phyloP scores from a whole-genome alignment of 768 basidiomycete species.

The Podaxis sp. region DNA sequence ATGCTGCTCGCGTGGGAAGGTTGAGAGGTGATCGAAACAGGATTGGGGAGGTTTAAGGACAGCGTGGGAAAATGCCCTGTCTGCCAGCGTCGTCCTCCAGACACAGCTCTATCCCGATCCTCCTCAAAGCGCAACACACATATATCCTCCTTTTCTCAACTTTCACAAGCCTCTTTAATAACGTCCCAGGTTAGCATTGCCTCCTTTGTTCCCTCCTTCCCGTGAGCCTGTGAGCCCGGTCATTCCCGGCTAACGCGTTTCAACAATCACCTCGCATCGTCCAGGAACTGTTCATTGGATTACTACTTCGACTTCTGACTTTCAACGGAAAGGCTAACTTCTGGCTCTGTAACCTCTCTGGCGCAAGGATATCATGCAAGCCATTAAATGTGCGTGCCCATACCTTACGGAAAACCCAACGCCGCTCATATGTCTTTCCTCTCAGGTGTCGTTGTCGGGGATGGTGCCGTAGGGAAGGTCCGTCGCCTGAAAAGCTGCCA shows the following conservation, averaged over 20 bases:
- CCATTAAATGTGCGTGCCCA: constrained; percentile 79
- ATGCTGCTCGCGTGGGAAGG: constrained; percentile 11
- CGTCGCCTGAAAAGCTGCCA: constrained; percentile 24
- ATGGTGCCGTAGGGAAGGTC: constrained; percentile 98
- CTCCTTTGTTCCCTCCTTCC: background rate
- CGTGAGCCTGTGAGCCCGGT: background rate
- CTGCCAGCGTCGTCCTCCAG: constrained; percentile 13
- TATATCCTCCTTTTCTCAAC: constrained; percentile 4
- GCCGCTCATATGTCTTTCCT: constrained; percentile 31
- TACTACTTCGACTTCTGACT: background rate
- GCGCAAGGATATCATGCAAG: constrained; percentile 62
- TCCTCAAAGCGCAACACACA: background rate
- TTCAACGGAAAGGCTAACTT: constrained; percentile 1
- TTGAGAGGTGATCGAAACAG: background rate
- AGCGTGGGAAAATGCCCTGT: constrained; percentile 10
- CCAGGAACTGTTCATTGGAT: constrained; percentile 9
- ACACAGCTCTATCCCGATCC: constrained; percentile 14
- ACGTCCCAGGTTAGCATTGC: constrained; percentile 5
- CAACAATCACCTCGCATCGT: constrained; percentile 7
- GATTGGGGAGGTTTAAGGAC: background rate
- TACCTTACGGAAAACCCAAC: constrained; percentile 14
- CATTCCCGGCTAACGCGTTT: background rate
- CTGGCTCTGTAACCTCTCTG: background rate
- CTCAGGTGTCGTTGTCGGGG: constrained; percentile 94
- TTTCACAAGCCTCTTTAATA: background rate